Base-by-base conservation (phyloP, 2,329 filamentous ascomycete species). In the Nothophaeocryptopus gaeumannii region DNA sequence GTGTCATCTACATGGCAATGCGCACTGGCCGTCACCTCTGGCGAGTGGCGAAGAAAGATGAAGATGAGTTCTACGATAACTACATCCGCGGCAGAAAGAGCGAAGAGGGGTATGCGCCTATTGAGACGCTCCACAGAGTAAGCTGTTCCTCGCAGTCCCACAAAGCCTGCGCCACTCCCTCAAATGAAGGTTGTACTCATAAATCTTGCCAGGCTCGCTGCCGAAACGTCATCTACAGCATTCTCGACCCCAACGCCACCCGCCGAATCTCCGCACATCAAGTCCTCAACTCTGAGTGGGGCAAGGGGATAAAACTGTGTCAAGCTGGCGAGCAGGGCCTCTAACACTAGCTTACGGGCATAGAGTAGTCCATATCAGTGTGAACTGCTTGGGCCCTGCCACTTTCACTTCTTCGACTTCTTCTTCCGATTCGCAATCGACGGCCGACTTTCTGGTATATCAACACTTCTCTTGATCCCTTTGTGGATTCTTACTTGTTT, bases 1-100 rank as follows among this genome's bases (percentile, higher is more conserved):
- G 93, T 67, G 93, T 99, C 44, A 99, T 99, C 53, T 99, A 99
- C 74, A 99, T 99, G 93, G 93, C 93, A 11, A 99, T 99, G 93
- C 82, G 93, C 51, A 97, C 92, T 2, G 93, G 93, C 5, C 82
- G 93, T 45, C 93, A 99, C 70, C 78, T 99, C 8, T 99, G 93
- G 93, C 86, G 91, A 47, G 83, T 96, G n/a, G 93, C 93, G 5
- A 92, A 92, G 71, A 95, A 90, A 72, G 91, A 95, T 47, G 92
- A 97, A 59, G 93, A 99, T 64, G 93, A 97, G 66, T 99, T 97
- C 63, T 99, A 96, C 67, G 88, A 88, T 57, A 86, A 90, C 36
- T 99, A 99, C 67, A 80, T 99, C 5, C 88, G 95, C 66, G 93
- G 93, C 29, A 84, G 93, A 45, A 86, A 89, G 66, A 90, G 96